These are phyloP conservation scores for Pseudocohnilembus persalinus DNA, from an alignment of 169 alveolate species.

Conservation along the genomic window DNA sequence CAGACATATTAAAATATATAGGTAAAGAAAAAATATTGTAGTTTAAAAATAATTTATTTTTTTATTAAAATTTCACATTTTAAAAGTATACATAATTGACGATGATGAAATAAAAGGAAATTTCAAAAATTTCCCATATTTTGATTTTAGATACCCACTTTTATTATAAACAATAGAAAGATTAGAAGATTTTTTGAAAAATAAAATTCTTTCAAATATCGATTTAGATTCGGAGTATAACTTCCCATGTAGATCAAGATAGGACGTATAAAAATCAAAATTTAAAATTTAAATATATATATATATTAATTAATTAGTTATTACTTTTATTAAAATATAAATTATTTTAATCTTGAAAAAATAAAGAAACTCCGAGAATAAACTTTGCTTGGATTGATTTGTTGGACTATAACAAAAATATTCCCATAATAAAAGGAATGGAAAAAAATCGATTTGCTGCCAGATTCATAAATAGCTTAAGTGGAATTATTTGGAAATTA, in stretches of 20 bases:
- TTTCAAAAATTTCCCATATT: neutral
- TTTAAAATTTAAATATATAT: neutral
- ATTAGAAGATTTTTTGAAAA: slow-evolving; percentile 12
- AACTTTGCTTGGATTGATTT: slow-evolving; percentile 27
- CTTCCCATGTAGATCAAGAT: slow-evolving; percentile 23
- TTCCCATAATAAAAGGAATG: slow-evolving; percentile 36
- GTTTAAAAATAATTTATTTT: too few species aligned
- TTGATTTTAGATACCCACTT: neutral
- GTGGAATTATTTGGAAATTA: slow-evolving; percentile 8
- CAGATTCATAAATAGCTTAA: slow-evolving; percentile 10
- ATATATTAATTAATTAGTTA: neutral
- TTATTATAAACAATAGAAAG: neutral
- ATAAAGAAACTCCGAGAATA: slow-evolving; percentile 32
- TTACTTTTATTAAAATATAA: too few species aligned
- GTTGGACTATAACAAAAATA: slow-evolving; percentile 35
- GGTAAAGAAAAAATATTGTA: neutral
- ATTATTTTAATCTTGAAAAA: too few species aligned
- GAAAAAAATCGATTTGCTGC: slow-evolving; percentile 11
- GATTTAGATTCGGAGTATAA: slow-evolving; percentile 20
- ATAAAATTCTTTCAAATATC: slow-evolving; percentile 28
- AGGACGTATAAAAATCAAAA: slow-evolving; percentile 1
- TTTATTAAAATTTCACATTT: neutral
- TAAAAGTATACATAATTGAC: neutral
- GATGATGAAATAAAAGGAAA: slow-evolving; percentile 10
- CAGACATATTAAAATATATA: neutral